phyloP scores from a whole-genome alignment of 2,329 filamentous ascomycete species.

The Mariannaea elegans region DNA sequence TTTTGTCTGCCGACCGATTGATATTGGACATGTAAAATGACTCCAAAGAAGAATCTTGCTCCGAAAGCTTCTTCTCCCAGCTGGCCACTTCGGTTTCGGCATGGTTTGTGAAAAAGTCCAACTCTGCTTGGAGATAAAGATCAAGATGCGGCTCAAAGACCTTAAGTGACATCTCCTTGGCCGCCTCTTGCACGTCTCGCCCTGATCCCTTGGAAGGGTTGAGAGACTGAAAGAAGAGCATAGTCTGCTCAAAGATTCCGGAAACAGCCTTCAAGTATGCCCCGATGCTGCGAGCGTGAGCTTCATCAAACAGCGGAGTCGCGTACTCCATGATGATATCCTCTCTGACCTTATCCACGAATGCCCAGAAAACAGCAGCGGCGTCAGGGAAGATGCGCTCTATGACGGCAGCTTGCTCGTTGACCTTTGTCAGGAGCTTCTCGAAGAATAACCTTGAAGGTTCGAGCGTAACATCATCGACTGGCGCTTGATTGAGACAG shows the following conservation, averaged over 20 bases:
- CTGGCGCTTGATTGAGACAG: constrained; percentile 75
- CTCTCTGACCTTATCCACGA: constrained; percentile 84
- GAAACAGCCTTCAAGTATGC: constrained; percentile 88
- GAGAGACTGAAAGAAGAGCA: constrained; percentile 79
- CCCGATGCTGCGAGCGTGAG: constrained; percentile 77
- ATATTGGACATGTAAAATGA: constrained; percentile 97
- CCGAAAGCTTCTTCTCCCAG: constrained; percentile 92
- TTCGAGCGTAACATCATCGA: constrained; percentile 77
- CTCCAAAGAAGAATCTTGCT: constrained; percentile 89
- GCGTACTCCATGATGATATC: constrained; percentile 89
- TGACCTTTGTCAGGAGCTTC: constrained; percentile 75
- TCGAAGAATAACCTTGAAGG: constrained; percentile 86
- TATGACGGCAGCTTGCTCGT: constrained; percentile 84
- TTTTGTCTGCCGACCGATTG: constrained; percentile 93
- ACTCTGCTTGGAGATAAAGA: constrained; percentile 89
- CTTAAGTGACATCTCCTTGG: constrained; percentile 72
- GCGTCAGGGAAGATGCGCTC: constrained; percentile 81
- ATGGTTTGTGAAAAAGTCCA: constrained; percentile 82
- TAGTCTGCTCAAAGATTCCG: constrained; percentile 85
- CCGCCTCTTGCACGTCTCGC: constrained; percentile 68
- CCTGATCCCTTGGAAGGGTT: constrained; percentile 71
- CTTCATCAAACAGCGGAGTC: constrained; percentile 85
- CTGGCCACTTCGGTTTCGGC: constrained; percentile 79
- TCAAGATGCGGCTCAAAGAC: constrained; percentile 95
- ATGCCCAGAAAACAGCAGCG: constrained; percentile 75